A percentile compares a stretch with the other conserved stretches of the same genome.
phyloP scores from a whole-genome alignment of 495 filamentous ascomycete species.

The Pyrenula aspistea region DNA sequence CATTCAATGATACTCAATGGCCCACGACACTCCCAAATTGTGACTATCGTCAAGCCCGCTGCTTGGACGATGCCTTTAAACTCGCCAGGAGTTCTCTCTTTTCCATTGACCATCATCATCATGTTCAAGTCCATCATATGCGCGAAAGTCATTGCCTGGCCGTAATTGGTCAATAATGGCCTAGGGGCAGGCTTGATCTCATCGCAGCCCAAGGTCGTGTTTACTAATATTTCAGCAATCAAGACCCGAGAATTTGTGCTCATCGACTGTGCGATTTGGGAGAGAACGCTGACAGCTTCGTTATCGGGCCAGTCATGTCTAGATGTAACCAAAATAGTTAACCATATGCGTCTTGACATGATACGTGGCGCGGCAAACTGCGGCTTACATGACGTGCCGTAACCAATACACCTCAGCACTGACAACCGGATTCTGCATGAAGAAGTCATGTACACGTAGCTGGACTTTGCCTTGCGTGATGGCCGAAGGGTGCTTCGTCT shows the following conservation, averaged over 20 bases:
- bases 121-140: conserved; percentile 23
- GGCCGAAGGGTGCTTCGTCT: neutral
- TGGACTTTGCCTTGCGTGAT: conserved; percentile 10
- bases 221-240: conserved; percentile 28
- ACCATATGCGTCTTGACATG: neutral
- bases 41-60: conserved; percentile 18
- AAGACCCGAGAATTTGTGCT: conserved; percentile 17
- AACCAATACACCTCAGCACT: conserved; percentile 30
- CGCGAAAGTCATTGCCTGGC: conserved; percentile 16
- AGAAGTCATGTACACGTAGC: conserved; percentile 29
- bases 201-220: conserved; percentile 16
- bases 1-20: neutral
- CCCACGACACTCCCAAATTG: conserved; percentile 13
- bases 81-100: conserved; percentile 22
- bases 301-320: neutral
- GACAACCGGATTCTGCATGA: conserved; percentile 21
- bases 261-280: conserved; percentile 8
- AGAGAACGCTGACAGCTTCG: neutral
- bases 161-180: conserved; percentile 21
- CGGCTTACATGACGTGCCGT: conserved; percentile 19
- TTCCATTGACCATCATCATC: conserved; percentile 25
- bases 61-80: conserved; percentile 13
- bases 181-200: conserved; percentile 16
- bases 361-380: neutral
- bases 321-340: neutral